Base-by-base conservation (phyloP, 768 basidiomycete species). In the Tubosaeta brunneosetosa region DNA sequence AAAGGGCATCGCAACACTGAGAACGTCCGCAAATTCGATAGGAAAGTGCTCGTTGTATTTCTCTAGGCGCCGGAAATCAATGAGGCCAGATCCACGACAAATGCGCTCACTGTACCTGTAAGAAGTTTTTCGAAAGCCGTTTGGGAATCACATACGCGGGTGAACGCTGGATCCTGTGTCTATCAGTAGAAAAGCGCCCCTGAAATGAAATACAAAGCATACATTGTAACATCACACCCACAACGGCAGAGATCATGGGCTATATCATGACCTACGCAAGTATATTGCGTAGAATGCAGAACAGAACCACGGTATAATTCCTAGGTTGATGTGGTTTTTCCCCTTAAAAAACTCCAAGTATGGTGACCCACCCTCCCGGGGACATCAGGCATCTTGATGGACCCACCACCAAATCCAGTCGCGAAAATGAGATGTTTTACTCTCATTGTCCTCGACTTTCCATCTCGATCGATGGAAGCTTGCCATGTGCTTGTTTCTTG, bases 361-460 rank as follows among this genome's bases (percentile, higher is more conserved):
- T 3, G 26, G 45, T 29, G 44, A 41, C 31, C 6, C 49, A 74
- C 78, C 70, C 71, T 71, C 33, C 76, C 75, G 31, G 75, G 72
- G 44, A 77, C 62, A 31, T 67, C 53, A 2, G 83, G 82, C 32
- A 76, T 73, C 32, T 75, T 75, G 1, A 75, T 73, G 26, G 65
- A 61, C 10, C 74, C 77, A n/a, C 80, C 78, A 8, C 73, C 74
- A 19, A 78, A 65, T 1, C 83, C 84, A 13, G 80, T 76, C 1
- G 82, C 79, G 52, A 84, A 74, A 7, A 85, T 68, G 44, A 86
- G 61, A 62, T 85, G 80, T 22, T 76, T 75, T 19, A 74, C 71
- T 1, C 54, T 62, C 51, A 51, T 81, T 63, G 16, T 55, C 61
- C 48, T 77, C 55, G 16, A 61, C 57, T 31, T 66, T 31, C 53